Evolutionary conservation across 257 asterid species (phyloP).

Genomic region (Paulownia fortunei): DNA sequence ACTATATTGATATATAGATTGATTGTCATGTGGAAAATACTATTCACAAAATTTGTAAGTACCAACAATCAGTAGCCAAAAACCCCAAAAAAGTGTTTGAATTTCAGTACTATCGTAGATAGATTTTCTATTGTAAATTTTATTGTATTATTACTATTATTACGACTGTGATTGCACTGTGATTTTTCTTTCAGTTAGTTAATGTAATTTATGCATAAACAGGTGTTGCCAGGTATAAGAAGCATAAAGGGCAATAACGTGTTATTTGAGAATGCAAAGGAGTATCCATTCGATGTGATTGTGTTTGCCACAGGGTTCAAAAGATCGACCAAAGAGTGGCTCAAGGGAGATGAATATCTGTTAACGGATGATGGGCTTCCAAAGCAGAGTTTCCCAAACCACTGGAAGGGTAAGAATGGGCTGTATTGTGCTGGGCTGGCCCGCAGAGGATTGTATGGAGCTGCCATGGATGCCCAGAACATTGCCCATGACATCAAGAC

Average conservation of each 20-base stretch:
- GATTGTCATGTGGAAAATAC: too few species aligned
- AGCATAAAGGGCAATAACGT: conserved; percentile 47
- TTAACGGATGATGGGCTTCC: conserved; percentile 68
- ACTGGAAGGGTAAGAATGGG: conserved; percentile 85
- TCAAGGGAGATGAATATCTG: conserved; percentile 64
- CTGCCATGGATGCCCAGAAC: conserved; percentile 62
- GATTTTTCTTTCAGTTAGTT: not conserved
- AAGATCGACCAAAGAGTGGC: conserved; percentile 75
- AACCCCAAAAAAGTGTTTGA: too few species aligned
- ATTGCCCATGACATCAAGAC: conserved; percentile 64
- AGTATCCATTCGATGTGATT: conserved; percentile 54
- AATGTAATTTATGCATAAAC: not conserved
- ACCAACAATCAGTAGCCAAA: too few species aligned
- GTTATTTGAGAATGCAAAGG: conserved; percentile 54
- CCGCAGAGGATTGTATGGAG: conserved; percentile 64
- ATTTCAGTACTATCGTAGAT: too few species aligned
- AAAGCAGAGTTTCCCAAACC: conserved; percentile 47
- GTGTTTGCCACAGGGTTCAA: conserved; percentile 83
- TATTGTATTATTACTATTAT: too few species aligned
- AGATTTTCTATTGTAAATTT: too few species aligned
- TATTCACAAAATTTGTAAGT: too few species aligned
- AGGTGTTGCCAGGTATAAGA: conserved; percentile 63
- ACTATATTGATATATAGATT: too few species aligned
- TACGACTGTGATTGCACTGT: not conserved
- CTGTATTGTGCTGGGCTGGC: conserved; percentile 70